Base-by-base conservation (phyloP, 305 asterid genomes). In the Solanum hybrid region DNA sequence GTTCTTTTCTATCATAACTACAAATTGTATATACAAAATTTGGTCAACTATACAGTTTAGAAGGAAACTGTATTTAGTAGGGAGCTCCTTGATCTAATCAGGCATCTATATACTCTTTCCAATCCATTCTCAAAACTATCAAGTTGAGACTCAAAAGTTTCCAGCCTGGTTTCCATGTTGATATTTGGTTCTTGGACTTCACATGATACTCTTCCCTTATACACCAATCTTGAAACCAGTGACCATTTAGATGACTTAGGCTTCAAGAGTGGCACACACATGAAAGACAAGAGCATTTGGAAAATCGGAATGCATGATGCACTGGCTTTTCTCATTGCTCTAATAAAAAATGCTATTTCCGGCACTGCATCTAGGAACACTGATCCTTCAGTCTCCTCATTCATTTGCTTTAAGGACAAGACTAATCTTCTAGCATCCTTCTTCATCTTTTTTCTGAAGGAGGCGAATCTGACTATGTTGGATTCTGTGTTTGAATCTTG, bases 21-120 rank as follows among this genome's bases (percentile, higher is more conserved):
- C 87, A 84, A 84, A 84, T 84, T 84, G 29, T 84, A 12, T 51
- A 84, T 84, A 29, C 29, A 86, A 75, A 42, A 56, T 89, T 42
- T 42, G 86, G 91, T 73, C 24, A 75, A 75, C 79, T 5, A 51
- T 29, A 31, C 12, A 7, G 79, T 75, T 75, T 29, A 85, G 91
- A 31, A 51, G 40, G 73, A 84, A 31, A 37, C 15, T 31, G 42
- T 71, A 32, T 80, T 66, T 24, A 40, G 85, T 35, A 89, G 76
- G 3, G 86, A 89, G 26, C 89, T 86, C 26, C 81, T 86, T 86
- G 73, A 85, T 89, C 36, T 86, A 64, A 86, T 34, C 71, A 89
- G 32, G 19, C 86, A 75, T 40, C 91, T 77, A 76, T 42, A 77
- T 26, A 78, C 10, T 85, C 86, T 38, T 76, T 51, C 91, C 75